phyloP scores from a whole-genome alignment of 1,284 basidiomycete species.

The Leccinum brunneo-olivaceum region DNA sequence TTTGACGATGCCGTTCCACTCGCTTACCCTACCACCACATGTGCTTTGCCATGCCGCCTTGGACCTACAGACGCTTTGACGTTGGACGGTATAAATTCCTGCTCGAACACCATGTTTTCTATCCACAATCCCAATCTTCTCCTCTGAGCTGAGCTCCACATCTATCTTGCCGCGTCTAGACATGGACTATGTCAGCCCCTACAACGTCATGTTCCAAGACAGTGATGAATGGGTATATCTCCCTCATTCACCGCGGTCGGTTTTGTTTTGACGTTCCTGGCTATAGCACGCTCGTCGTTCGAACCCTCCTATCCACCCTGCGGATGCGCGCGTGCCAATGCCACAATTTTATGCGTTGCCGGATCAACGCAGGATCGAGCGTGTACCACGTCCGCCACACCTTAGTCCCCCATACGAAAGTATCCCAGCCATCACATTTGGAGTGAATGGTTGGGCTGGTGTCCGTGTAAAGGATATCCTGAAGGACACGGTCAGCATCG shows the following conservation, averaged over 20 bases:
- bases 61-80: too few relatives aligned
- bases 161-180: neutral
- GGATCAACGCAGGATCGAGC: constrained; percentile 18
- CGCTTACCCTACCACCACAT: too few relatives aligned
- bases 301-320: constrained; percentile 23
- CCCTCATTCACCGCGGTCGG: neutral
- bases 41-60: constrained; percentile 10
- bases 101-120: neutral
- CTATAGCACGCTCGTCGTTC: constrained; percentile 16
- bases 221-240: constrained; percentile 7
- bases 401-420: constrained; percentile 16
- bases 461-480: constrained; percentile 17
- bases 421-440: constrained; percentile 19
- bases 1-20: too few relatives aligned
- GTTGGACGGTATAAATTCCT: constrained; percentile 15
- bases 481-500: constrained; percentile 9
- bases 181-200: constrained; percentile 9
- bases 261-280: constrained; percentile 1
- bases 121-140: neutral
- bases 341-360: constrained; percentile 15
- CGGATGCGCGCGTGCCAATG: constrained; percentile 13
- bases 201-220: neutral
- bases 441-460: constrained; percentile 18
- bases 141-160: constrained; percentile 6
- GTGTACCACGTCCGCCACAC: constrained; percentile 16